Percentiles rank a stretch among this genome's conserved stretches.
phyloP scores from a whole-genome alignment of 208 protist genomes.

The Trypanosomatidae sp. region DNA sequence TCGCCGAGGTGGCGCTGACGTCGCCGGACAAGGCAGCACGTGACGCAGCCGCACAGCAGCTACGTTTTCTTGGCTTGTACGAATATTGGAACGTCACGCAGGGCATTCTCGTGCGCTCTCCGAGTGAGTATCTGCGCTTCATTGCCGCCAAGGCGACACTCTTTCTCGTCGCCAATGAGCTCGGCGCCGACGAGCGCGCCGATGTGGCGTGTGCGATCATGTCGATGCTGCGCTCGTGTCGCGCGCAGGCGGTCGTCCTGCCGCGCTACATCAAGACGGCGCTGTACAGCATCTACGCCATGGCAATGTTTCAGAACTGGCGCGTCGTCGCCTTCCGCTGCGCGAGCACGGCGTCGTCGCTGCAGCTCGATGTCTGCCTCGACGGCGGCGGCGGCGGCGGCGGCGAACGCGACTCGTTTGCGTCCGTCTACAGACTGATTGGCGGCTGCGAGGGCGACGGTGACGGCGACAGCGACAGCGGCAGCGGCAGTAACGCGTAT shows the following conservation, averaged over 20 bases:
- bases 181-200: constrained; percentile 61
- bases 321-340: too few species aligned
- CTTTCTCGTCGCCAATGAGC: constrained; percentile 80
- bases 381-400: too few species aligned
- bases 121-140: constrained; percentile 69
- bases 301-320: constrained; percentile 69
- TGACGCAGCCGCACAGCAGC: constrained; percentile 32
- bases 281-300: constrained; percentile 59
- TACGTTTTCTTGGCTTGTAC: constrained; percentile 67
- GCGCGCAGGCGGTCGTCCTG: constrained; percentile 18
- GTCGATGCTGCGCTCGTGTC: constrained; percentile 10
- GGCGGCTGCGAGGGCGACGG: too few species aligned
- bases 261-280: constrained; percentile 46
- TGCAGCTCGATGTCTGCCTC: too few species aligned
- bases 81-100: constrained; percentile 68
- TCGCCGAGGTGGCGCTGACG: constrained; percentile 27
- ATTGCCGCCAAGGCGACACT: constrained; percentile 68
- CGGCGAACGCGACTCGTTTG: too few species aligned
- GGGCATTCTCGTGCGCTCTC: constrained; percentile 19
- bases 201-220: constrained; percentile 53
- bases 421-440: too few species aligned
- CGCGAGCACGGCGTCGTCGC: too few species aligned
- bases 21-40: constrained; percentile 39
- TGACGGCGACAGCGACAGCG: too few species aligned
- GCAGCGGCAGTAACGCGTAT: too few species aligned